Base-by-base conservation (phyloP, 495 filamentous ascomycete genomes). In the Aspergillus olivimuriae region DNA sequence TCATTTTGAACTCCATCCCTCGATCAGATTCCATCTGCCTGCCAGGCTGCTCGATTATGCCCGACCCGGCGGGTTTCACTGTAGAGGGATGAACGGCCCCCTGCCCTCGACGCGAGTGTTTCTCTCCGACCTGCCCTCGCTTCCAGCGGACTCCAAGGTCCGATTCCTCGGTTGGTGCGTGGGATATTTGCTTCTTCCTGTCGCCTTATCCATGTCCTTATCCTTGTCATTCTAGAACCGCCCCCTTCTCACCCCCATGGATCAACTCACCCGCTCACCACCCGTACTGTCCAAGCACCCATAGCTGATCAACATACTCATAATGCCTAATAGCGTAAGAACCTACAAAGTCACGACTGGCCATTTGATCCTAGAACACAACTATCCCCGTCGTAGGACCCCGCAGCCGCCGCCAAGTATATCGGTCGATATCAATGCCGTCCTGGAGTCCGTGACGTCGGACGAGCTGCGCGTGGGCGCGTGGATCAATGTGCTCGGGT, bases 401-500 rank as follows among this genome's bases (percentile, higher is more conserved):
- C 22, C 21, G 11, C 42, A 37, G 23, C 50, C 50, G 28, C 40
- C 52, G 4, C 56, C 70, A 6, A 67, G 60, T 28, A 81, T 80
- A 0, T 31, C 70, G 19, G 86, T 92, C 17, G 77, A 89, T 56
- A 75, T 94, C 36, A 74, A 80, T 36, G 76, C 86, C 39, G 57
- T 94, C 12, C 70, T 95, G 4, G 75, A 78, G 43, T 69, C 65
- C 15, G 53, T 90, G 44, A 78, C 79, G 16, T 58, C 73, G 21
- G 78, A 82, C 40, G 79, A 87, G 20, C 72, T 81, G 41, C 70
- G 79, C 31, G 66, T 84, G 4, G 92, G 92, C n/a, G 77, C 84
- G 36, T 98, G 92, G 92, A 58, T 95, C 15, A 92, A 95, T 60
- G 76, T 96, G 0, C 75, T 95, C 41, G 92, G 91, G 2, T 95